Conservation (phyloP, 148 eudicot genomes). For the Hydrangea macrophylla region DNA sequence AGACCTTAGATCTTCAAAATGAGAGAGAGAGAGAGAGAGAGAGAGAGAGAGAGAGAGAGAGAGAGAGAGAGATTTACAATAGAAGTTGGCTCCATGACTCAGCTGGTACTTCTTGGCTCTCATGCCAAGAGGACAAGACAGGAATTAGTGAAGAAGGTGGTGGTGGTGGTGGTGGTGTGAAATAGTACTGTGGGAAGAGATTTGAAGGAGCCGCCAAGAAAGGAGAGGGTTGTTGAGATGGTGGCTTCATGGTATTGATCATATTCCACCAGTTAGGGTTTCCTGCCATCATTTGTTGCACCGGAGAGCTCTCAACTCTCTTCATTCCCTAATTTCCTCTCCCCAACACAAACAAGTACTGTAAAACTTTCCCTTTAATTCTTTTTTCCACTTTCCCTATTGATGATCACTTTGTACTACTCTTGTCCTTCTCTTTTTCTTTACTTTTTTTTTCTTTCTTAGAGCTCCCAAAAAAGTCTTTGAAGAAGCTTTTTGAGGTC, state of each 20-base stretch:
- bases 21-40: constrained; percentile 10
- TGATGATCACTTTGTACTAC: constrained; percentile 5
- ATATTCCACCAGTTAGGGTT: constrained; percentile 60
- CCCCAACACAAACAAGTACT: not conserved
- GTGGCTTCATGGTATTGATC: constrained; percentile 45
- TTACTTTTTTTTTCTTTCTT: constrained; percentile 13
- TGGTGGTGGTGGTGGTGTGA: constrained; percentile 9
- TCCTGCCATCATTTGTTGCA: constrained; percentile 78
- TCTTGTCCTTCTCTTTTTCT: constrained; percentile 6
- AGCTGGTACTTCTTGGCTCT: constrained; percentile 44
- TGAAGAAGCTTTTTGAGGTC: constrained; percentile 41
- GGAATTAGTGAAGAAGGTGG: constrained; percentile 24
- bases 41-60: constrained; percentile 16
- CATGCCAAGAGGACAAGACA: constrained; percentile 40
- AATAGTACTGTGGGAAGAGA: constrained; percentile 13
- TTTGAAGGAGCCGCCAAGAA: constrained; percentile 21
- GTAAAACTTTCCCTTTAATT: not conserved
- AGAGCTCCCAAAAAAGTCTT: constrained; percentile 28
- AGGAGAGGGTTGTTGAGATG: constrained; percentile 18
- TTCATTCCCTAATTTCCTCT: constrained; percentile 37
- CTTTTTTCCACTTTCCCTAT: not conserved
- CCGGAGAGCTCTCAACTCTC: constrained; percentile 67
- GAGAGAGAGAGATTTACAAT: constrained; percentile 43
- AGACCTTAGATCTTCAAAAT: not conserved
- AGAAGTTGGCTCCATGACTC: constrained; percentile 79